Base-by-base conservation (phyloP, 2,329 filamentous ascomycete species). In the Monilinia vaccinii-corymbosi region DNA sequence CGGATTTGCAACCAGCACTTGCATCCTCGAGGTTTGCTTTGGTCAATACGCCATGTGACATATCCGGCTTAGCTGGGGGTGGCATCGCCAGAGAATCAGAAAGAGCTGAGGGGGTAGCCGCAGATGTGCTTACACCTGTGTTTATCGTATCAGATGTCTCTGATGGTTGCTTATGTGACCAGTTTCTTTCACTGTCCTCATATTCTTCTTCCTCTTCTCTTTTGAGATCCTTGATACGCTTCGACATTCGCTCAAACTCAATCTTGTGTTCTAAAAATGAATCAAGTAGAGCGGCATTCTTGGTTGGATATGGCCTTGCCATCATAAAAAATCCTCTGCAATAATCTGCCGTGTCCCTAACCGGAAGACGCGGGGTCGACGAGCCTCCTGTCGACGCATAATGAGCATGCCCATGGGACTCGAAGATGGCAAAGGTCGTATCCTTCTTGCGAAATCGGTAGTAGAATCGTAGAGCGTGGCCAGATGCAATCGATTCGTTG, bases 251-350 rank as follows among this genome's bases (percentile, higher is more conserved):
- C 75, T 96, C 91, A 69, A 97, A 96, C 73, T 97, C 93, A 58
- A 96, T 93, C 74, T 97, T 97, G 76, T 97, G 92, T 72, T 97
- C 93, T 32, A 97, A 79, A 69, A 97, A 97, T 0, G 91, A 95
- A 74, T 97, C 92, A 23, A 97, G 79, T 13, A 97, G 79, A 4
- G 83, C 83, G 1, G 91, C 87, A 70, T 93, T 96, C 75, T 89
- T 92, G 34, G 89, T 95, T 6, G 91, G 91, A 72, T 97, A 96
- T 1, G 89, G 89, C 23, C 92, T 83, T 10, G 90, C 86, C 85
- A 96, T 93, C 79, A 97, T 89, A 72, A 97, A 97, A 67, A 97
- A 90, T 42, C 92, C 92, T 68, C 90, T 85, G 72, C 91, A 97
- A 67, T 88, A 87, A 1, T 85, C 81, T 2, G 84, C 81, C 61